Evolutionary conservation across 1,284 basidiomycete genomes (phyloP).

Genomic region (Entoloma clypeatum): DNA sequence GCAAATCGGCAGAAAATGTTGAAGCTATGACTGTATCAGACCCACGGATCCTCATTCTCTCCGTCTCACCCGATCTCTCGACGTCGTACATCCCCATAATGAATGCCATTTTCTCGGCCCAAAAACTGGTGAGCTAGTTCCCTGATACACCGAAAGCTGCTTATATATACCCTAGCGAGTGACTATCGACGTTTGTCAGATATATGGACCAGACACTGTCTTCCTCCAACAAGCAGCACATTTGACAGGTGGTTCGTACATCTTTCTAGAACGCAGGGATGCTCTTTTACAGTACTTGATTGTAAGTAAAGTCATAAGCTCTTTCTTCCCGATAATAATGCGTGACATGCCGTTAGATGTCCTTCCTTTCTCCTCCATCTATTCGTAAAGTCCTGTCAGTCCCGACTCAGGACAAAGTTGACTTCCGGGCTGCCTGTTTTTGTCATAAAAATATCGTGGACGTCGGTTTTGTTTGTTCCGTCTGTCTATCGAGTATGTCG

Average conservation of each 20-base stretch:
- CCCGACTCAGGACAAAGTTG: slow-evolving; percentile 92
- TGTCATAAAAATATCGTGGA: slow-evolving; percentile 98
- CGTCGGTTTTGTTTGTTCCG: slow-evolving; percentile 96
- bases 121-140: slow-evolving; percentile 73
- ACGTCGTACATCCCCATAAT: slow-evolving; percentile 95
- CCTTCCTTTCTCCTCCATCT: slow-evolving; percentile 82
- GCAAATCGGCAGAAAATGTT: slow-evolving; percentile 26
- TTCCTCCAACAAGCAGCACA: slow-evolving; percentile 98
- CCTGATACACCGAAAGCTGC: slow-evolving; percentile 4
- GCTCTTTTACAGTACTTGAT: slow-evolving; percentile 86
- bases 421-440: slow-evolving; percentile 97
- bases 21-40: slow-evolving; percentile 53
- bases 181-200: slow-evolving; percentile 92
- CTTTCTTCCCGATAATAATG: slow-evolving; percentile 8
- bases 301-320: slow-evolving; percentile 40
- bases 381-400: slow-evolving; percentile 78
- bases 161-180: slow-evolving; percentile 63
- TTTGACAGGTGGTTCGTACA: slow-evolving; percentile 92
- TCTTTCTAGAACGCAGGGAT: slow-evolving; percentile 76
- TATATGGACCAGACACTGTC: slow-evolving; percentile 87
- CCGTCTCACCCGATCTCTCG: slow-evolving; percentile 86
- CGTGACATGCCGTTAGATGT: slow-evolving; percentile 57
- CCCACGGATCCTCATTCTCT: slow-evolving; percentile 87
- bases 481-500: slow-evolving; percentile 86
- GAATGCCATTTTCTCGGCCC: slow-evolving; percentile 99